Percentiles rank a stretch among this genome's conserved stretches.
These are phyloP conservation scores for Tylopilus vinaceipallidus DNA, from an alignment of 768 basidiomycete species.

Conservation along the genomic window DNA sequence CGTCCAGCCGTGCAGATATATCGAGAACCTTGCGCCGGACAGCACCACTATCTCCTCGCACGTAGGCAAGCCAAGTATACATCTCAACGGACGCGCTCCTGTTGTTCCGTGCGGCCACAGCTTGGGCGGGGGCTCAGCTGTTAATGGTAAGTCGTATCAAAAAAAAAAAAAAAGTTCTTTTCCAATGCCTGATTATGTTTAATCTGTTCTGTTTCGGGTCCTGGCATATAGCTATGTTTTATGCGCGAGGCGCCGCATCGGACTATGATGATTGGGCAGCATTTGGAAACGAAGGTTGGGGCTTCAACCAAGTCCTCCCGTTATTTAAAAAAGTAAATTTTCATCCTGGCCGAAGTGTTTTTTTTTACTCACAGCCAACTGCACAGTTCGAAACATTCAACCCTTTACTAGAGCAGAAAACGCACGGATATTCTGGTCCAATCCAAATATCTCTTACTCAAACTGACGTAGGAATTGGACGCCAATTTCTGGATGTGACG, in stretches of 20 bases:
- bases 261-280: conserved; percentile 63
- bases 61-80: conserved; percentile 37
- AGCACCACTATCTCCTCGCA: conserved; percentile 47
- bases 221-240: conserved; percentile 39
- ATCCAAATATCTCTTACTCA: conserved; percentile 18
- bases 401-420: conserved; percentile 27
- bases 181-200: too few relatives aligned
- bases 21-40: conserved; percentile 39
- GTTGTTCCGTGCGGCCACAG: conserved; percentile 48
- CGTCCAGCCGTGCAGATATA: conserved; percentile 52
- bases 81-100: conserved; percentile 42
- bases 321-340: conserved; percentile 50
- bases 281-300: conserved; percentile 58
- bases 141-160: conserved; percentile 59
- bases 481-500: conserved; percentile 47
- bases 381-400: conserved; percentile 43
- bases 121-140: conserved; percentile 60
- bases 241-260: conserved; percentile 55
- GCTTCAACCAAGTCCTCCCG: conserved; percentile 54
- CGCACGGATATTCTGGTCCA: conserved; percentile 37
- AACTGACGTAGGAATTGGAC: conserved; percentile 16
- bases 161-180: too few relatives aligned
- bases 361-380: conserved; percentile 39
- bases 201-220: too few relatives aligned
- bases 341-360: not conserved